Conservation (phyloP, 345 rosid species). For the Dimocarpus longan region DNA sequence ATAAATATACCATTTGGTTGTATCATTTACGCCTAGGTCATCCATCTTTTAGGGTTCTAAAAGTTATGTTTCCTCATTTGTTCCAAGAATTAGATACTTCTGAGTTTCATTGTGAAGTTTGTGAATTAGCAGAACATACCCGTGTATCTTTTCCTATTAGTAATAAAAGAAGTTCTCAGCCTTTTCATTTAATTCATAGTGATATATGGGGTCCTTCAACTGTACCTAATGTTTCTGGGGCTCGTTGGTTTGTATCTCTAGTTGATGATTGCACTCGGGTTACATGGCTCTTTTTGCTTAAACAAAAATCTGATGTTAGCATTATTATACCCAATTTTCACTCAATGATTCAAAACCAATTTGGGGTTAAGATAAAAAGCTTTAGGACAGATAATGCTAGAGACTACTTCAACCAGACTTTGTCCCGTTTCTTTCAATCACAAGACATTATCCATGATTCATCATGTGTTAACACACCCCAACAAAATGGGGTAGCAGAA, state of each 20-base stretch:
- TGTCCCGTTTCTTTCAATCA: background rate
- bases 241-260: background rate
- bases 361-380: background rate
- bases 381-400: background rate
- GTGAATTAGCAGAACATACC: constrained; percentile 6
- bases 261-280: background rate
- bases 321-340: background rate
- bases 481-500: background rate
- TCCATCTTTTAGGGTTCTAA: background rate
- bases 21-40: background rate
- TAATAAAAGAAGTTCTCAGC: background rate
- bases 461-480: background rate
- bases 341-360: background rate
- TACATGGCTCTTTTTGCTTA: background rate
- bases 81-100: background rate
- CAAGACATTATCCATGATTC: background rate
- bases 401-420: background rate
- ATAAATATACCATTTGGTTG: background rate
- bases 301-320: background rate
- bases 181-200: background rate
- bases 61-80: background rate
- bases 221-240: background rate
- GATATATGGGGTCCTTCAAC: background rate
- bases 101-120: background rate
- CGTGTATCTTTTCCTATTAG: background rate